A percentile compares a stretch with the other conserved stretches of the same genome.
phyloP scores from a whole-genome alignment of 768 basidiomycete species.

The Psilocybe cubensis region DNA sequence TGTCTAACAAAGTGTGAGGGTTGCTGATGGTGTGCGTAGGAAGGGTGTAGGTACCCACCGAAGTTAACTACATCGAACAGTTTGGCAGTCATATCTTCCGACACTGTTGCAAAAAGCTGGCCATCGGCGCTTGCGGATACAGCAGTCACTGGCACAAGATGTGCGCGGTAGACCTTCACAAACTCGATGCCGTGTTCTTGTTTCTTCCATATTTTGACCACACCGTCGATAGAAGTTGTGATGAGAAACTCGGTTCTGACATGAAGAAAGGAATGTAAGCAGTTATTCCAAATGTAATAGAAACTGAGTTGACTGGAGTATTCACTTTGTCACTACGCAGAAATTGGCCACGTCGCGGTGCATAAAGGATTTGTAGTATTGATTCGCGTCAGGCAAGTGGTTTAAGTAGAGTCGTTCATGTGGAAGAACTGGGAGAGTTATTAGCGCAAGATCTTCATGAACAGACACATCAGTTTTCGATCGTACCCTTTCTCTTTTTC shows the following conservation, averaged over 20 bases:
- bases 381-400: slow-evolving; percentile 88
- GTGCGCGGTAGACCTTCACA: slow-evolving; percentile 97
- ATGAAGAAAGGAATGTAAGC: background rate
- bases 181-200: slow-evolving; percentile 96
- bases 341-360: slow-evolving; percentile 93
- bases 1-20: slow-evolving; percentile 57
- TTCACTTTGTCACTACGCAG: slow-evolving; percentile 85
- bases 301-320: background rate
- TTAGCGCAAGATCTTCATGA: slow-evolving; percentile 20
- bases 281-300: background rate
- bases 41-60: slow-evolving; percentile 58
- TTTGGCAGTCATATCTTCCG: slow-evolving; percentile 91
- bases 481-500: slow-evolving; percentile 84
- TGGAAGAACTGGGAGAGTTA: slow-evolving; percentile 67
- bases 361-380: slow-evolving; percentile 99
- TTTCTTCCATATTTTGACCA: slow-evolving; percentile 99
- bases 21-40: background rate
- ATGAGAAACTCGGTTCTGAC: slow-evolving; percentile 91
- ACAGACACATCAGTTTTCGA: background rate
- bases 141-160: slow-evolving; percentile 74
- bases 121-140: slow-evolving; percentile 93
- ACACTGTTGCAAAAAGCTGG: slow-evolving; percentile 87
- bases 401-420: slow-evolving; percentile 94
- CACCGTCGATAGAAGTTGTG: slow-evolving; percentile 94
- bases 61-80: slow-evolving; percentile 99